These are phyloP conservation scores for Venturia aucupariae DNA, from an alignment of 2,329 filamentous ascomycete genomes.

Conservation along the genomic window DNA sequence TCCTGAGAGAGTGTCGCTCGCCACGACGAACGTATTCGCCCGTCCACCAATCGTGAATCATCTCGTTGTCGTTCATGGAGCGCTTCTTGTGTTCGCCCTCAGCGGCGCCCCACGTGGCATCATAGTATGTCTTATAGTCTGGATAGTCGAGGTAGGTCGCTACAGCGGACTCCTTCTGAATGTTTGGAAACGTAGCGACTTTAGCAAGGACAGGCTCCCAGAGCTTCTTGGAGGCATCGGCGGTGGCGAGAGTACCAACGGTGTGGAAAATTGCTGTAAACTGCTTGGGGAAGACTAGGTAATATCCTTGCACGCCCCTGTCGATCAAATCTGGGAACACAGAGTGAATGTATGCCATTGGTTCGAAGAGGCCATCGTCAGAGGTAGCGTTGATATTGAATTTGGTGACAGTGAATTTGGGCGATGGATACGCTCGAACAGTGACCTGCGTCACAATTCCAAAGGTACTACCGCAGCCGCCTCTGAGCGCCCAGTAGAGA, in stretches of 20 bases:
- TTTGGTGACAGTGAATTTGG: conserved; percentile 11
- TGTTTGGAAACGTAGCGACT: background rate
- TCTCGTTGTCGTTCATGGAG: background rate
- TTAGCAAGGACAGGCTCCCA: conserved; percentile 10
- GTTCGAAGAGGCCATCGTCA: background rate
- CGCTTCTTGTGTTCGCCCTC: background rate
- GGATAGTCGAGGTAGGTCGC: conserved; percentile 6
- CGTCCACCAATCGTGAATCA: conserved; percentile 10
- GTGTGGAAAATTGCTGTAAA: conserved; percentile 11
- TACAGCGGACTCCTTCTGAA: background rate
- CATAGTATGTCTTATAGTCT: conserved; percentile 7
- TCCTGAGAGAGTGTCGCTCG: background rate
- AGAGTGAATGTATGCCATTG: conserved; percentile 6
- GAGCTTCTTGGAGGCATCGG: conserved; percentile 2
- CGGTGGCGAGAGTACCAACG: conserved; percentile 1
- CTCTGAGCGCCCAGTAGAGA: conserved; percentile 28
- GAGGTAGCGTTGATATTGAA: conserved; percentile 11
- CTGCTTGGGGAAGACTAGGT: conserved; percentile 7
- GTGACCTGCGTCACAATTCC: conserved; percentile 28
- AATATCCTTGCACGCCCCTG: conserved; percentile 10
- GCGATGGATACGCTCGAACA: conserved; percentile 21
- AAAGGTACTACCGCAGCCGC: conserved; percentile 20
- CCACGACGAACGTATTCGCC: background rate
- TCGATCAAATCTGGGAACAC: conserved; percentile 6
- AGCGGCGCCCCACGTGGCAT: conserved; percentile 7